phyloP scores from a whole-genome alignment of 1,139 yeast genomes.

The Sugiyamaella castrensis region DNA sequence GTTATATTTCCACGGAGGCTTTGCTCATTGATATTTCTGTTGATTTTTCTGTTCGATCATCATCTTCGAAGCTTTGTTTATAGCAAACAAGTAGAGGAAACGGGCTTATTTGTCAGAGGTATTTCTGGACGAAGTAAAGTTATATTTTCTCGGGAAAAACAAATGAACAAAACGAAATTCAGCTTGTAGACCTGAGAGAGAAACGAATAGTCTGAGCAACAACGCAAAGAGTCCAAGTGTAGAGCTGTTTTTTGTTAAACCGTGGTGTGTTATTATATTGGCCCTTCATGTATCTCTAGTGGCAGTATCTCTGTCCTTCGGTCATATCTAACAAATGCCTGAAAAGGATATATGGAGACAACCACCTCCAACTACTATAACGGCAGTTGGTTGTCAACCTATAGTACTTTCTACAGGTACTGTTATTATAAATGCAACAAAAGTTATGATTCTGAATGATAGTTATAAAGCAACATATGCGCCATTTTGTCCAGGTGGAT shows the following conservation, averaged over 20 bases:
- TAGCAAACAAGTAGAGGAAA: no score
- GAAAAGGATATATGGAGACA: slow-evolving; percentile 21
- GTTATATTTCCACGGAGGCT: no score
- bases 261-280: not conserved
- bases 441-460: slow-evolving; percentile 16
- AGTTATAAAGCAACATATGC: slow-evolving; percentile 19
- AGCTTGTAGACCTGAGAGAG: no score
- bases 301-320: not conserved
- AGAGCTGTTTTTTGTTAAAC: not conserved
- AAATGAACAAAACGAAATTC: no score
- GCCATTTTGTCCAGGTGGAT: slow-evolving; percentile 22
- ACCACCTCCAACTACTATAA: slow-evolving; percentile 16
- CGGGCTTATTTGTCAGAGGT: no score
- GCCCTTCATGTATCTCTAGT: not conserved
- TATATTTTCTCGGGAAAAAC: no score
- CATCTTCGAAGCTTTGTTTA: no score
- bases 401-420: slow-evolving; percentile 19
- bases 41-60: no score
- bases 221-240: no score
- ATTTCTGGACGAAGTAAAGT: no score
- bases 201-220: no score
- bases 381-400: slow-evolving; percentile 19
- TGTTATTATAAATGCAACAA: slow-evolving; percentile 20
- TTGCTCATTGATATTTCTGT: no score
- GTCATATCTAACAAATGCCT: slow-evolving; percentile 1